Evolutionary conservation across 192 early-diverging fungal genomes (phyloP).

Genomic region (Coemansia sp.): DNA sequence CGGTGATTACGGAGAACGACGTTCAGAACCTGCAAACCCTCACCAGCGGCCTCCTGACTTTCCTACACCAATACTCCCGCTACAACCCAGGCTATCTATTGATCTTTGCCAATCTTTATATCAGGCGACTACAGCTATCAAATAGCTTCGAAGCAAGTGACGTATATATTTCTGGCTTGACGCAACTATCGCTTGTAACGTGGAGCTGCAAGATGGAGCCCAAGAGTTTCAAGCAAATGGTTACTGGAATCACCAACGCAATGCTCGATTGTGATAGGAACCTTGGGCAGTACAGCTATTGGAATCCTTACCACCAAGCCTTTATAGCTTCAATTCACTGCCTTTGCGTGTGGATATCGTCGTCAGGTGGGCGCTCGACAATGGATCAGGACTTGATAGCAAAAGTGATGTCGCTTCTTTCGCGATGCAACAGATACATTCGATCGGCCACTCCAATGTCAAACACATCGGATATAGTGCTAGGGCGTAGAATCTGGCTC

Average conservation of each 20-base stretch:
- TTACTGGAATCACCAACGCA: constrained; percentile 12
- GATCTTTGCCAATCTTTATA: constrained; percentile 29
- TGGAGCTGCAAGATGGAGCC: constrained; percentile 18
- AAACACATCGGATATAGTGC: background rate
- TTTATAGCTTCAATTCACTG: constrained; percentile 51
- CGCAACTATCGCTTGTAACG: constrained; percentile 26
- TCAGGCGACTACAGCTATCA: constrained; percentile 24
- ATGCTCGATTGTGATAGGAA: constrained; percentile 32
- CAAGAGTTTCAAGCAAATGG: constrained; percentile 12
- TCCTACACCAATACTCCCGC: constrained; percentile 39
- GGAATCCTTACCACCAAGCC: constrained; percentile 47
- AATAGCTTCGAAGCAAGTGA: constrained; percentile 15
- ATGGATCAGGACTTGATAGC: constrained; percentile 5
- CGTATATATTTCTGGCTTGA: constrained; percentile 39
- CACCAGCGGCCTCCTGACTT: constrained; percentile 26
- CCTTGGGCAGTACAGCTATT: constrained; percentile 23
- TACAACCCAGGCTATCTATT: constrained; percentile 31
- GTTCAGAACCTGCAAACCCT: constrained; percentile 28
- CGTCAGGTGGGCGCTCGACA: background rate
- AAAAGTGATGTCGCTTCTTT: constrained; percentile 23
- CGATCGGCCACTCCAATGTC: background rate
- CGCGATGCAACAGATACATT: constrained; percentile 34
- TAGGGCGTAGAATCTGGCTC: constrained; percentile 28
- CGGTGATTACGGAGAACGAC: constrained; percentile 26
- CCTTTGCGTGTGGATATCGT: constrained; percentile 35